Evolutionary conservation across 306 rosid genomes (phyloP).

Genomic region (Fragaria ananassa): DNA sequence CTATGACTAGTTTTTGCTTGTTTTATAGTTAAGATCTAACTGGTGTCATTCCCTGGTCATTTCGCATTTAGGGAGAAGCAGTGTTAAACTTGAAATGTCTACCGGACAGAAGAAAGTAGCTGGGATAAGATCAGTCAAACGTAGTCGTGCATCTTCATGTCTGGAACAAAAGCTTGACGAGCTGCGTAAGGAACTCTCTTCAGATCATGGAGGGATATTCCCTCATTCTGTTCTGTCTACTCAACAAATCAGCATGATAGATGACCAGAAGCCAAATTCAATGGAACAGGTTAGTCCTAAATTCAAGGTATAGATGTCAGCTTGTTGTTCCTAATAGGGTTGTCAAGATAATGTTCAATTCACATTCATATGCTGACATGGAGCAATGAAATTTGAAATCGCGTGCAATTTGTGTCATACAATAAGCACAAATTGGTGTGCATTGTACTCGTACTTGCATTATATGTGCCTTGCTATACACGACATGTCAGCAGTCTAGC

Average conservation of each 20-base stretch:
- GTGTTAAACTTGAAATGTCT: slow-evolving; percentile 56
- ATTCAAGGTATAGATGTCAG: background rate
- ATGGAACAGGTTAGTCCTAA: slow-evolving; percentile 51
- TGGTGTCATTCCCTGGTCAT: slow-evolving; percentile 7
- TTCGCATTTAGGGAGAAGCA: slow-evolving; percentile 50
- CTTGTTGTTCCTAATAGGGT: background rate
- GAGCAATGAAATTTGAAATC: no score
- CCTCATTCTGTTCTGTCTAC: slow-evolving; percentile 81
- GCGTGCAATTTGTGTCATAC: background rate
- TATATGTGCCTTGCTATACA: background rate
- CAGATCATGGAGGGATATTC: slow-evolving; percentile 71
- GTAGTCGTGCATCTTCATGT: slow-evolving; percentile 45
- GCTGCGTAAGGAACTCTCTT: slow-evolving; percentile 70
- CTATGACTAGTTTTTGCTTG: slow-evolving; percentile 7
- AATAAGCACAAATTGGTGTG: background rate
- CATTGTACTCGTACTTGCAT: background rate
- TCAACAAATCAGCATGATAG: slow-evolving; percentile 67
- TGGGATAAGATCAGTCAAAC: slow-evolving; percentile 49
- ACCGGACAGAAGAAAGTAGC: slow-evolving; percentile 44
- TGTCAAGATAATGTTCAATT: background rate
- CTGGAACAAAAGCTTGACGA: slow-evolving; percentile 78
- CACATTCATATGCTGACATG: background rate
- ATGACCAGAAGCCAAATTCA: slow-evolving; percentile 68
- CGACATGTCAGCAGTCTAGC: background rate
- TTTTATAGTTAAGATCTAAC: slow-evolving; percentile 14